These are phyloP conservation scores for Tilletiopsis washingtonensis DNA, from an alignment of 1,284 basidiomycete species.

Conservation along the genomic window DNA sequence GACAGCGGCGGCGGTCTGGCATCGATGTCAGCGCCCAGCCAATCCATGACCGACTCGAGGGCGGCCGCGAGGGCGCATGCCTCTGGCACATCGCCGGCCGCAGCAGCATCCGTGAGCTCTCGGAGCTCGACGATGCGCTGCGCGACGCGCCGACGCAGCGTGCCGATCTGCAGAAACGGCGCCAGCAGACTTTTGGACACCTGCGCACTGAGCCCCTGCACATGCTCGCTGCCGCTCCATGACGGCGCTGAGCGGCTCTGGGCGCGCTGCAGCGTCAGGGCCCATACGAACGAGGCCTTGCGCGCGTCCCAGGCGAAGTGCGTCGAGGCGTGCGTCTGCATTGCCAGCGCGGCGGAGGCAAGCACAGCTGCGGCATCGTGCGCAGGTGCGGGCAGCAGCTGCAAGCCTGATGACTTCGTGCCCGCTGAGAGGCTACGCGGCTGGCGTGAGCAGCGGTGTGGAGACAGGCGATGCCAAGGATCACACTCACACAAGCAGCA, in stretches of 20 bases:
- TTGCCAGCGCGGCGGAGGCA: not conserved
- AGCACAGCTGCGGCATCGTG: not conserved
- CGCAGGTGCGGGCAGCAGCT: not conserved
- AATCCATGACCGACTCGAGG: conserved; percentile 16
- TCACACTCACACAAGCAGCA: no score
- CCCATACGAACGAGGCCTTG: conserved; percentile 17
- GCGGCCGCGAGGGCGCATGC: conserved; percentile 19
- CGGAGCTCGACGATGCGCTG: conserved; percentile 14
- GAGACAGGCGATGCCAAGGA: no score
- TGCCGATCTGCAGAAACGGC: conserved; percentile 17
- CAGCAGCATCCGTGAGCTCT: conserved; percentile 10
- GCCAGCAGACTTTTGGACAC: conserved; percentile 16
- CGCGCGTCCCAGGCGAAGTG: conserved; percentile 24
- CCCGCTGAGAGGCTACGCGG: no score
- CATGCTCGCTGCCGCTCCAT: conserved; percentile 15
- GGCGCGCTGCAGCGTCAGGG: conserved; percentile 11
- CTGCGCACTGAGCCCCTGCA: conserved; percentile 15
- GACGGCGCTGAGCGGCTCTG: conserved; percentile 8
- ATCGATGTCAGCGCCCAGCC: conserved; percentile 20
- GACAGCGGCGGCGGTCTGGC: no score
- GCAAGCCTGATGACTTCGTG: no score
- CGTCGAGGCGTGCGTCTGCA: conserved; percentile 7
- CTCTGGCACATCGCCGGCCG: conserved; percentile 13
- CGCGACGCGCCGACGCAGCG: conserved; percentile 8
- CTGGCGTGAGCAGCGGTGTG: no score